phyloP scores from a whole-genome alignment of 495 filamentous ascomycete species.

The Penicillium canariense region DNA sequence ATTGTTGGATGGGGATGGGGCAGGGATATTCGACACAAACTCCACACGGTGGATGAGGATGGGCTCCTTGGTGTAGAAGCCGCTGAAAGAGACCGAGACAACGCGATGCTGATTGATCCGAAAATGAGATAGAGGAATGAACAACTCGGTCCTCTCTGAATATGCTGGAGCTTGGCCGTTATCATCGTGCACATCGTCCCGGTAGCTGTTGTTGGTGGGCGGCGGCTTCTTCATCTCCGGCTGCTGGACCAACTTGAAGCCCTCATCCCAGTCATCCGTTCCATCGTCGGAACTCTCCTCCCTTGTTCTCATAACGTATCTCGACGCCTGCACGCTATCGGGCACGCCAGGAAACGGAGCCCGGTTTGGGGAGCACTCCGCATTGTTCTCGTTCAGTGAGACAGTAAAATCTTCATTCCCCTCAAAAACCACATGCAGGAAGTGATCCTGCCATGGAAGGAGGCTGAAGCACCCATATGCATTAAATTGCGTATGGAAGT shows the following conservation, averaged over 20 bases:
- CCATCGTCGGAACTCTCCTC: background rate
- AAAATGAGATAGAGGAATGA: slow-evolving; percentile 75
- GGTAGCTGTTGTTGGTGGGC: background rate
- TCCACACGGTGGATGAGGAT: slow-evolving; percentile 61
- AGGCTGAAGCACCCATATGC: slow-evolving; percentile 59
- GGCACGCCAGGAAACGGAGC: slow-evolving; percentile 72
- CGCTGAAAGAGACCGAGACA: slow-evolving; percentile 66
- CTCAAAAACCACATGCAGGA: slow-evolving; percentile 69
- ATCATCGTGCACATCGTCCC: slow-evolving; percentile 7
- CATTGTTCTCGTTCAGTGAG: slow-evolving; percentile 71
- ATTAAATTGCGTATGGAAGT: slow-evolving; percentile 65
- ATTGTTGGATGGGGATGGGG: slow-evolving; percentile 32
- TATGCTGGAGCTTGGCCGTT: slow-evolving; percentile 5
- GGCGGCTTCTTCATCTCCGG: slow-evolving; percentile 17
- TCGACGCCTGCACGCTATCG: slow-evolving; percentile 67
- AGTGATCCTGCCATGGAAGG: slow-evolving; percentile 48
- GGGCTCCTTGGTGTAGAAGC: slow-evolving; percentile 58
- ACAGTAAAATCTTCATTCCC: slow-evolving; percentile 67
- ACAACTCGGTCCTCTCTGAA: slow-evolving; percentile 52
- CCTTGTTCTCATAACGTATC: slow-evolving; percentile 46
- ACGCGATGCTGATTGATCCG: slow-evolving; percentile 56
- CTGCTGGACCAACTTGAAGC: background rate
- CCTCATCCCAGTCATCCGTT: slow-evolving; percentile 1
- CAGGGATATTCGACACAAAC: slow-evolving; percentile 51
- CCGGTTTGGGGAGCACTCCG: slow-evolving; percentile 53